Conservation (phyloP, 2,329 filamentous ascomycete genomes). For the Epichloe coenophiala region DNA sequence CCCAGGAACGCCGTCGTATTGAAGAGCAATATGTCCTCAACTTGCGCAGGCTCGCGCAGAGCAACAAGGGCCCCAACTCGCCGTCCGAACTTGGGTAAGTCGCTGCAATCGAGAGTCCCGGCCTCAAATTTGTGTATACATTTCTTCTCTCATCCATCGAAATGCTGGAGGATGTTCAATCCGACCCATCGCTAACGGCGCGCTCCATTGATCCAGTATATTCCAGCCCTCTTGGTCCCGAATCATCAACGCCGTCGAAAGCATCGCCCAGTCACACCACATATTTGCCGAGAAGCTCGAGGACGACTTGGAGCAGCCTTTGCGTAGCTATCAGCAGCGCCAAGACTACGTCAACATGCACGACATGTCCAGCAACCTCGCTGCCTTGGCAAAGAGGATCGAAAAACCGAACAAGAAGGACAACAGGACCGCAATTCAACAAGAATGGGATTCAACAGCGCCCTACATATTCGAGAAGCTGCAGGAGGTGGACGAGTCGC, state of each 20-base stretch:
- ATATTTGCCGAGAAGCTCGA: constrained; percentile 71
- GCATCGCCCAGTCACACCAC: constrained; percentile 72
- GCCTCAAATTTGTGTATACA: too few species aligned
- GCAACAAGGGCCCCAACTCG: constrained; percentile 59
- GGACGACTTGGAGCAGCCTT: constrained; percentile 70
- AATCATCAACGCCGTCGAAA: constrained; percentile 66
- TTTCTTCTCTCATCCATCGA: neutral
- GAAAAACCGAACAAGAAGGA: constrained; percentile 76
- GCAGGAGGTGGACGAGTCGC: constrained; percentile 78
- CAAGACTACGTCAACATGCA: constrained; percentile 73
- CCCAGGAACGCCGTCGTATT: constrained; percentile 76
- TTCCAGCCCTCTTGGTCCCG: constrained; percentile 86
- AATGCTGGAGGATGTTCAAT: neutral
- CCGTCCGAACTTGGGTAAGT: constrained; percentile 76
- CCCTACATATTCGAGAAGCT: constrained; percentile 91
- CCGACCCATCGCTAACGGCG: constrained; percentile 2
- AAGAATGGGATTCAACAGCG: constrained; percentile 87
- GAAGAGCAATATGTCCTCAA: constrained; percentile 82
- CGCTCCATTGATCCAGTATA: constrained; percentile 40
- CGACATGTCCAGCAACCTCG: constrained; percentile 69
- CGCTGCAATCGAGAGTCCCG: neutral
- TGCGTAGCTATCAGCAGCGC: constrained; percentile 60
- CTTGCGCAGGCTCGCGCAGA: constrained; percentile 66
- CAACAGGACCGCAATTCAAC: constrained; percentile 61
- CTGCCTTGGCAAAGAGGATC: constrained; percentile 69